These are phyloP conservation scores for Geotrichum candidum DNA, from an alignment of 1,139 yeast genomes.

Conservation along the genomic window DNA sequence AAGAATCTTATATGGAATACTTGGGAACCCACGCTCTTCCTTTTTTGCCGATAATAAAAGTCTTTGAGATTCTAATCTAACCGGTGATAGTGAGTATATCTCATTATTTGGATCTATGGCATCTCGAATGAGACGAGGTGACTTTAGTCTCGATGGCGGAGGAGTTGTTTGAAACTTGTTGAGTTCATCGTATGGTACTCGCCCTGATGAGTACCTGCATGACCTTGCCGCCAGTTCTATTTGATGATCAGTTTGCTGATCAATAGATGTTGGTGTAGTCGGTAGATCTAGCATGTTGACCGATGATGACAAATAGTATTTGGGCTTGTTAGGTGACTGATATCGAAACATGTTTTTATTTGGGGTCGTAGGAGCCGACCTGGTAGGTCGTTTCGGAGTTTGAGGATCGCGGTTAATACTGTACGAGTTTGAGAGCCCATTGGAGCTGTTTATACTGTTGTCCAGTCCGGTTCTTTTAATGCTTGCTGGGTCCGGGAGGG, in stretches of 20 bases:
- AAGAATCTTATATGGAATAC: slow-evolving; percentile 84
- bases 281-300: background rate
- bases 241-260: background rate
- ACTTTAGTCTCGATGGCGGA: background rate
- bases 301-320: background rate
- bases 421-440: background rate
- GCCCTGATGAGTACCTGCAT: background rate
- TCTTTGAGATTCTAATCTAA: slow-evolving; percentile 50
- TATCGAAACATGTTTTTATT: slow-evolving; percentile 32
- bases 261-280: background rate
- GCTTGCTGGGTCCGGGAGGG: background rate
- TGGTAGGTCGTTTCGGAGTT: slow-evolving; percentile 29
- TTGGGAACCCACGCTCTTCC: slow-evolving; percentile 68
- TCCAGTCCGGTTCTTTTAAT: background rate
- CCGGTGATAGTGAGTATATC: slow-evolving; percentile 77
- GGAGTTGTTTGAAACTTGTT: background rate
- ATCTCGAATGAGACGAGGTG: background rate
- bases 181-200: background rate
- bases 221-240: background rate
- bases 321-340: slow-evolving; percentile 25
- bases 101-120: slow-evolving; percentile 54
- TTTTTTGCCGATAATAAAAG: slow-evolving; percentile 23
- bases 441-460: background rate
- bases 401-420: slow-evolving; percentile 15
- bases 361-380: slow-evolving; percentile 40